Base-by-base conservation (phyloP, 306 rosid genomes). In the Herpetospermum pedunculosum region DNA sequence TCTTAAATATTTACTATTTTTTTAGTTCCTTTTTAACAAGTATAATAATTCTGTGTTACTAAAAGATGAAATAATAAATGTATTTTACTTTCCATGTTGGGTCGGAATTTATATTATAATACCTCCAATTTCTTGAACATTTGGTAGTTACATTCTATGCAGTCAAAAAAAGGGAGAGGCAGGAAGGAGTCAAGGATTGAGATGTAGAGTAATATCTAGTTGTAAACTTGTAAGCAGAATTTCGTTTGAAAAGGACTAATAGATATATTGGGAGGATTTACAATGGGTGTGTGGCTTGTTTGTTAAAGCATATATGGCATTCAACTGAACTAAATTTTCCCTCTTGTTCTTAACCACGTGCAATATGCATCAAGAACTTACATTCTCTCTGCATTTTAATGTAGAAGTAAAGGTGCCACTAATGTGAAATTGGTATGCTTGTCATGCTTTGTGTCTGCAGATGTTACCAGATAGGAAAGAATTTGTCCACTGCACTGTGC, bases 391-490 rank as follows among this genome's bases (percentile, higher is more conserved):
- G 71, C 41, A 65, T 65, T 21, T 65, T 65, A 65, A n/a, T 19
- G 72, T 58, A 29, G 21, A 64, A 15, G 14, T 18, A 38, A 64
- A n/a, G 28, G 15, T 26, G 54, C 37, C 52, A 76, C 28, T 26
- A 43, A 30, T 26, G n/a, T 34, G 3, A 41, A 67, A 67, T 67
- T 23, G 72, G 46, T 67, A 52, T 74, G 79, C 54, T 72, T 57
- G 35, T 19, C 9, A 41, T 34, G 75, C 55, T 70, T 43, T 75
- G 72, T 63, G 48, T 82, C 54, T 83, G 84, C 89, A 92, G 96
- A 88, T 92, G 94, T 77, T 87, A 76, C 76, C 92, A 84, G 82
- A 79, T 92, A 72, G 88, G 94, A 72, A 84, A 75, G 81, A 85
- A 80, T 72, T 77, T 79, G 71, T 77, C 81, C 18, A 63, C 82